These are phyloP conservation scores for Mucor mucedo DNA, from an alignment of 371 early-diverging fungal species.

Conservation along the genomic window DNA sequence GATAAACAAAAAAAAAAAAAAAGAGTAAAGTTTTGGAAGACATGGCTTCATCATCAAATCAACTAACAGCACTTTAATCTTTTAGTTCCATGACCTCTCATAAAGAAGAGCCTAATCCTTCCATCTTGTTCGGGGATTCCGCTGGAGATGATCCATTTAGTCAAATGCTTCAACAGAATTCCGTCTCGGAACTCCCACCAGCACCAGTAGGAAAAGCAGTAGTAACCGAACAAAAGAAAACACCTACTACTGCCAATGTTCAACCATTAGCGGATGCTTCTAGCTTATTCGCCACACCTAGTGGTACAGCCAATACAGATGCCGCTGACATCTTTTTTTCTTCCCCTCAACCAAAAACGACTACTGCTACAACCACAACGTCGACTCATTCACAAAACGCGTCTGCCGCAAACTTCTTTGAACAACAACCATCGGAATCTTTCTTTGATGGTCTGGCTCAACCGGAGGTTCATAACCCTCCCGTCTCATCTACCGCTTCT, in stretches of 20 bases:
- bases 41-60: neutral
- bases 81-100: constrained; percentile 19
- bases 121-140: constrained; percentile 21
- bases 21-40: neutral
- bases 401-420: constrained; percentile 30
- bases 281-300: constrained; percentile 29
- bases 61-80: neutral
- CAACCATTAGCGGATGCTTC: constrained; percentile 33
- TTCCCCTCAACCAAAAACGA: constrained; percentile 1
- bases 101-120: constrained; percentile 25
- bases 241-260: constrained; percentile 2
- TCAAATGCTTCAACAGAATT: constrained; percentile 15
- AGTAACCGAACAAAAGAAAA: neutral
- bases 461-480: constrained; percentile 1
- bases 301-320: neutral
- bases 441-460: constrained; percentile 19
- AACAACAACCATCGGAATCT: constrained; percentile 13
- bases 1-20: neutral
- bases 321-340: constrained; percentile 26
- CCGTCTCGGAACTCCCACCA: neutral
- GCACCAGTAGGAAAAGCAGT: neutral
- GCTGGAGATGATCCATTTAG: constrained; percentile 23
- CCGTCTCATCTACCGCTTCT: neutral
- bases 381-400: constrained; percentile 5
- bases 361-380: neutral